Evolutionary conservation across 1,284 basidiomycete genomes (phyloP), one percentile per base, ranked within the genome.

Genomic region (Moniliophthora roreri): DNA sequence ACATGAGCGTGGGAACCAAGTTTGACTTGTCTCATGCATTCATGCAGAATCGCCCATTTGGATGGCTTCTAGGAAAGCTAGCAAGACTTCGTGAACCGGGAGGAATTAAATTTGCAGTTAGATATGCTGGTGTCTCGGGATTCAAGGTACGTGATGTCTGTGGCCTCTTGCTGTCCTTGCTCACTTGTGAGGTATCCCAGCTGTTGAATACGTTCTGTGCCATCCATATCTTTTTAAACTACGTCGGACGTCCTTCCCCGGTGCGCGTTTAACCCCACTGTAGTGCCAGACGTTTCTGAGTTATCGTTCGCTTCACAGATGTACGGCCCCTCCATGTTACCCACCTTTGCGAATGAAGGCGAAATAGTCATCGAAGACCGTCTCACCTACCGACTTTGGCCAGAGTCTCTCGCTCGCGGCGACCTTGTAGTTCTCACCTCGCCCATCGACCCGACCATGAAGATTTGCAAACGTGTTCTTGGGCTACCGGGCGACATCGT

Each of bases 401-500:
- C 84, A 1, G 61, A 77, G 32, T 72, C 72, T 3, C 65, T 91
- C 38, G 60, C 70, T 53, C 81, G 93, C 48, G 96, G 96, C 40
- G 93, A 97, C 63, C 73, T 99, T 46, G 77, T 97, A 53, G 85
- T 89, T 10, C 78, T 91, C 38, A 76, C 78, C 45, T 93, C 90
- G 1, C 95, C 95, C 4, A 69, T 85, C 41, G 79, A 89, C 59
- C 90, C 89, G 0, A 70, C 71, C 0, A 79, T 82, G 42, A 75
- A 85, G 21, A 83, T 98, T 20, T 96, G 94, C 73, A 99, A 99
- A 74, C 85, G 96, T 38, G 77, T 99, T 13, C 77, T 98, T 18
- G 96, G 94, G 0, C 71, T 99, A 16, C 89, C 93, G 18, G 96
- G 96, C 1, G 96, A 99, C 68, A 74, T 89, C 18, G 69, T 98